Percentiles rank a stretch among this genome's conserved stretches.
Evolutionary conservation across 1,284 basidiomycete genomes (phyloP).

Genomic region (Heterobasidion irregulare): DNA sequence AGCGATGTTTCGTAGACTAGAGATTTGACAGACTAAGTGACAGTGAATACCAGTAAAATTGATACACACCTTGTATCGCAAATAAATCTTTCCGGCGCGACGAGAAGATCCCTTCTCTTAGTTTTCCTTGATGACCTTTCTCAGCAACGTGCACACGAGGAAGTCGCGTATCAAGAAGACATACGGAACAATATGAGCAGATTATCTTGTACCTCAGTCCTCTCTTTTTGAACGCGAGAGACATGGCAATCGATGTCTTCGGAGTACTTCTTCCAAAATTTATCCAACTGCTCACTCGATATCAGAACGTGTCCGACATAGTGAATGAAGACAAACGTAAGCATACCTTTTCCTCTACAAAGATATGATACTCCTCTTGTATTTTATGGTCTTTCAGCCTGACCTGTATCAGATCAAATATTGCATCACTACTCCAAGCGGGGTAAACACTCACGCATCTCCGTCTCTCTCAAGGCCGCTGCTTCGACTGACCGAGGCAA

Average conservation of each 20-base stretch:
- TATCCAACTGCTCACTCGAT: conserved; percentile 42
- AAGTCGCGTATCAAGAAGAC: conserved; percentile 14
- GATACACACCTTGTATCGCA: conserved; percentile 45
- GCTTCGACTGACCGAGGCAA: conserved; percentile 5
- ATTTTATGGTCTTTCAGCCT: conserved; percentile 2
- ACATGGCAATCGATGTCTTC: conserved; percentile 19
- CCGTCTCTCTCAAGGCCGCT: conserved; percentile 5
- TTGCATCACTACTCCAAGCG: neutral
- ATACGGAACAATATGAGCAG: conserved; percentile 58
- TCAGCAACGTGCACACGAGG: neutral
- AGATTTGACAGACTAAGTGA: neutral
- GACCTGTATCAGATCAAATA: neutral
- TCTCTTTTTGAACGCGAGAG: conserved; percentile 22
- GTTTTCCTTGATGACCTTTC: conserved; percentile 39
- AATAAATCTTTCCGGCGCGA: conserved; percentile 48
- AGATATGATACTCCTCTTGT: conserved; percentile 3
- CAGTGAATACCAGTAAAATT: too few relatives aligned
- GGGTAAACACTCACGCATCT: conserved; percentile 2
- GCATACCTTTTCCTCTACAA: conserved; percentile 3
- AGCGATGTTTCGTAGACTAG: conserved; percentile 64
- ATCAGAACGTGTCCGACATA: neutral
- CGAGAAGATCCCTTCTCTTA: conserved; percentile 59
- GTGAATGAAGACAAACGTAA: neutral
- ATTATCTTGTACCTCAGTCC: conserved; percentile 46
- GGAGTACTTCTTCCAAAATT: conserved; percentile 39